Conservation (phyloP, 2,329 filamentous ascomycete species). For the Monilinia polystroma region DNA sequence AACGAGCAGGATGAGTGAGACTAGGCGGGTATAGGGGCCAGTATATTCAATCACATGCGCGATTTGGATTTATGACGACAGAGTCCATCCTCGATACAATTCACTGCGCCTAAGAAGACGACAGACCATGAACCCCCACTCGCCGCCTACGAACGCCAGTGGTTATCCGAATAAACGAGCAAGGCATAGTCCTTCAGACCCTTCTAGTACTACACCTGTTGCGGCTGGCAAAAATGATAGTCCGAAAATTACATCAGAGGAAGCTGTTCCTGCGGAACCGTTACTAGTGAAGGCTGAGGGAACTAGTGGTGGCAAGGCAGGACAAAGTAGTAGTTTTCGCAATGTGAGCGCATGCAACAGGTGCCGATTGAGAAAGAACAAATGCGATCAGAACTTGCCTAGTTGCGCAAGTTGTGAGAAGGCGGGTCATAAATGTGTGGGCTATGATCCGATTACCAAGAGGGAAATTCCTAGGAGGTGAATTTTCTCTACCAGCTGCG, state of each 20-base stretch:
- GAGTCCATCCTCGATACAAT: background rate
- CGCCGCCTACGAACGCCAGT: constrained; percentile 48
- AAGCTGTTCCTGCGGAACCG: constrained; percentile 31
- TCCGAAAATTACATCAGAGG: constrained; percentile 29
- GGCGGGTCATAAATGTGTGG: constrained; percentile 85
- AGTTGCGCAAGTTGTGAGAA: constrained; percentile 92
- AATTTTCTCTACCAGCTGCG: constrained; percentile 30
- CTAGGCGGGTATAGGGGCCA: constrained; percentile 1
- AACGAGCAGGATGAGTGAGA: constrained; percentile 17
- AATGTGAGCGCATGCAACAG: constrained; percentile 95
- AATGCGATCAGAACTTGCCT: constrained; percentile 89
- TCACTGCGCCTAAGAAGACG: constrained; percentile 1
- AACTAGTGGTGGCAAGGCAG: constrained; percentile 38
- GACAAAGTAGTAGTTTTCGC: constrained; percentile 68
- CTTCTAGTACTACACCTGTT: constrained; percentile 39
- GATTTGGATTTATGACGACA: background rate
- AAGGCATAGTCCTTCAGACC: constrained; percentile 51
- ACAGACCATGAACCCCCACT: constrained; percentile 47
- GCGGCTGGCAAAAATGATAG: constrained; percentile 30
- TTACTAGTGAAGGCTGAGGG: constrained; percentile 18
- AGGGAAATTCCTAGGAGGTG: constrained; percentile 82
- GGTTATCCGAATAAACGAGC: constrained; percentile 56
- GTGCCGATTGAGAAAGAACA: constrained; percentile 87
- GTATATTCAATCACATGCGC: constrained; percentile 16
- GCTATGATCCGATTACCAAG: constrained; percentile 95